Evolutionary conservation across 2,329 filamentous ascomycete species (phyloP).

Genomic region (Didymella exigua): DNA sequence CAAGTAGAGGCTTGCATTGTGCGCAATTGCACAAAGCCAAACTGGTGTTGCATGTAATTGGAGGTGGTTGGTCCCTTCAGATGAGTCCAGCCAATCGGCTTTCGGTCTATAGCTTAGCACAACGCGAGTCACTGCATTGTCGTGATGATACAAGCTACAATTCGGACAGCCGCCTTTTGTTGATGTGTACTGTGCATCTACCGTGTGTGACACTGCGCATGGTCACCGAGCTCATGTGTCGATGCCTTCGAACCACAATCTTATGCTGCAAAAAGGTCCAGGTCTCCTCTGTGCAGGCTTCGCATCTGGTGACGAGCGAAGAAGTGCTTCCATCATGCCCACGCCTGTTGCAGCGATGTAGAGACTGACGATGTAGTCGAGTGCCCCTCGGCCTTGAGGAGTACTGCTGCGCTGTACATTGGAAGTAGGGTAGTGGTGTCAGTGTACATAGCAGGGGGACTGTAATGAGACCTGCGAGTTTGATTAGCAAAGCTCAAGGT

Average conservation of each 20-base stretch:
- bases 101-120: not conserved
- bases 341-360: not conserved
- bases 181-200: not conserved
- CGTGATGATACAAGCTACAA: constrained; percentile 3
- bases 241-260: not conserved
- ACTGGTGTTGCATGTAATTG: not conserved
- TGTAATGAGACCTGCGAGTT: not conserved
- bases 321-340: not conserved
- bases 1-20: not conserved
- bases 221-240: not conserved
- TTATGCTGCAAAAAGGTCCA: not conserved
- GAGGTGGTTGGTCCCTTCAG: not conserved
- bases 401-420: not conserved
- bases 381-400: not conserved
- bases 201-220: not conserved
- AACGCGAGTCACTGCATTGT: constrained; percentile 1
- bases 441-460: not conserved
- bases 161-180: not conserved
- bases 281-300: not conserved
- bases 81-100: constrained; percentile 5
- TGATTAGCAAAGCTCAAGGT: not conserved
- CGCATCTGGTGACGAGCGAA: not conserved
- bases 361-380: not conserved
- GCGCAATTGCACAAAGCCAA: not conserved
- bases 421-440: not conserved